Conservation (phyloP, 139 green algal species). For the Closterium sp. region DNA sequence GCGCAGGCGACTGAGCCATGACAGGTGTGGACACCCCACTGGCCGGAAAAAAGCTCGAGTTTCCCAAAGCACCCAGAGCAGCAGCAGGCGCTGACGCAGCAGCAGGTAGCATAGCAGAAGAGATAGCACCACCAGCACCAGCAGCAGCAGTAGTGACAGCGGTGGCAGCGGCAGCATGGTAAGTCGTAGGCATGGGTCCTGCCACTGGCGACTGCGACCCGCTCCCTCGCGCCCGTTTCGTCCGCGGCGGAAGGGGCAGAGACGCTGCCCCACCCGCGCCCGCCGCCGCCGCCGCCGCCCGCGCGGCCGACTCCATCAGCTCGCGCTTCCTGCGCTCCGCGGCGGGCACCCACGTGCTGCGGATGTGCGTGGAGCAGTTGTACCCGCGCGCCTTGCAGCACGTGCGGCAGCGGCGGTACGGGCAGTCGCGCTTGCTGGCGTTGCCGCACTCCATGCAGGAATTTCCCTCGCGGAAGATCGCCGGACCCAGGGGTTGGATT, state of each 20-base stretch:
- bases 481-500: not conserved
- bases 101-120: not conserved
- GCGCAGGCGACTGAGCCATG: not conserved
- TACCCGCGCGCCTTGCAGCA: conserved; percentile 46
- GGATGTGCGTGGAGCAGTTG: conserved; percentile 39
- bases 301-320: not conserved
- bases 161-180: not conserved
- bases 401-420: conserved; percentile 43
- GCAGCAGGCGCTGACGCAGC: not conserved
- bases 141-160: no score
- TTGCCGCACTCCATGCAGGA: conserved; percentile 48
- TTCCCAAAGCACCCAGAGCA: not conserved
- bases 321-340: conserved; percentile 48
- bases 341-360: conserved; percentile 54
- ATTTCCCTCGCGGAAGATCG: not conserved
- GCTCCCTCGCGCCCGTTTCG: not conserved
- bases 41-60: not conserved
- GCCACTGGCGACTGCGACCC: not conserved
- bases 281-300: not conserved
- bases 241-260: not conserved
- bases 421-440: conserved; percentile 33
- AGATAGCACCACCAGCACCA: not conserved
- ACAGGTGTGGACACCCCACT: not conserved
- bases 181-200: not conserved
- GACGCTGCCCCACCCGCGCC: not conserved